Base-by-base conservation (phyloP, 129 eudicot species). In the Deinandra increscens region DNA sequence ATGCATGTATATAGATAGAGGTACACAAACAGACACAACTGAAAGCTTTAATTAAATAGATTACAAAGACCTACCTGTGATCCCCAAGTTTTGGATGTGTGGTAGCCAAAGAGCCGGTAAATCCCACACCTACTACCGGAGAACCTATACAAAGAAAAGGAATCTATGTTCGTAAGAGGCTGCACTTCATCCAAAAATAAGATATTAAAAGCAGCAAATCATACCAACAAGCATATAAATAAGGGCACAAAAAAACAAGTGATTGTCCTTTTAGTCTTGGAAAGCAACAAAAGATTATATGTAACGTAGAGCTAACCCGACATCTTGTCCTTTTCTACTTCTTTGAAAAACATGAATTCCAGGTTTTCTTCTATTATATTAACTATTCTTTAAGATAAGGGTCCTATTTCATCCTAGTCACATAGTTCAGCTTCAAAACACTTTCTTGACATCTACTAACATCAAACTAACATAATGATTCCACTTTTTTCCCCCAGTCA, bases 91-190 rank as follows among this genome's bases (percentile, higher is more conserved):
- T 93, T 41, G 96, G 86, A n/a, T 68, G 84, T 63, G 86, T 51
- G 64, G 87, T 85, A 61, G 83, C 97, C 78, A 93, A 78, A 77
- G 99, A 79, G 73, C 90, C 99, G 19, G 88, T 83, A 73, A 93
- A 89, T 19, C 95, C 99, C 74, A 89, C 88, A 83, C 93, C 99
- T 31, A 93, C 77, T 33, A 78, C 96, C 1, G 88, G 90, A 71
- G 68, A 80, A 78, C 93, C 99, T 94, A 68, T 53, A 66, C 17
- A 66, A 66, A 39, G 62, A 56, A 46, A 71, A 49, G 42, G 43
- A 20, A 60, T 19, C 5, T 34, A 39, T 2, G 6, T 34, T 46
- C n/a, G 50, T 64, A n/a, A 71, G 44, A 71, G 20, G 34, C 39
- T 23, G 26, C n/a, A 73, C 39, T 66, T 76, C 29, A 45, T 48